phyloP scores from a whole-genome alignment of 169 alveolate genomes.

The Eimeria sp. region DNA sequence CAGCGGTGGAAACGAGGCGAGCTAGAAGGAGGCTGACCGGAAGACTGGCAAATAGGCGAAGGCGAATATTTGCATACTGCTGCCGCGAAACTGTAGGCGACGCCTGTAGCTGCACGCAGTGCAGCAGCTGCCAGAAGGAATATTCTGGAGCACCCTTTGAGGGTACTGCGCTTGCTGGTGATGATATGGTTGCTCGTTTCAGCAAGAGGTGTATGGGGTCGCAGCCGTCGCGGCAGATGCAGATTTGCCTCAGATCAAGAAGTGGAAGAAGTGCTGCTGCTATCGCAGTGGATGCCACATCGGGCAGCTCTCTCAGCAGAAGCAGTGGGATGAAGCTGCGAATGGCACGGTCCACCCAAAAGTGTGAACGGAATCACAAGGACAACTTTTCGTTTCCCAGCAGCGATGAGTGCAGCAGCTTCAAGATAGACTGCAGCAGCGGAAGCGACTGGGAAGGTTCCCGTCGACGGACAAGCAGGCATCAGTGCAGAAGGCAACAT shows the following conservation, averaged over 20 bases:
- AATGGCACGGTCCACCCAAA: not conserved
- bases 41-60: constrained; percentile 44
- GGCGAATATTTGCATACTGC: constrained; percentile 77
- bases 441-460: constrained; percentile 72
- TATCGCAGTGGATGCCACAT: not conserved
- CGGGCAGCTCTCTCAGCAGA: constrained; percentile 13
- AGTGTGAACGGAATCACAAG: not conserved
- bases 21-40: constrained; percentile 26
- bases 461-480: not conserved
- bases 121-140: constrained; percentile 13
- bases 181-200: not conserved
- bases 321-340: not conserved
- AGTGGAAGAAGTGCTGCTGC: constrained; percentile 13
- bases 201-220: not conserved
- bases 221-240: constrained; percentile 8
- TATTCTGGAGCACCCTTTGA: not conserved
- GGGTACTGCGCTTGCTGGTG: constrained; percentile 11
- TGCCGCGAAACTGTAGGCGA: constrained; percentile 56
- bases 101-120: constrained; percentile 41
- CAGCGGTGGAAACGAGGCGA: constrained; percentile 32
- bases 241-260: not conserved
- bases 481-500: not conserved
- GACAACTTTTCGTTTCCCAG: not conserved
- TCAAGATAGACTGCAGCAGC: constrained; percentile 49
- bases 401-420: constrained; percentile 45